Base-by-base conservation (phyloP, 2,329 filamentous ascomycete genomes). In the Xylaria hypoxylon region DNA sequence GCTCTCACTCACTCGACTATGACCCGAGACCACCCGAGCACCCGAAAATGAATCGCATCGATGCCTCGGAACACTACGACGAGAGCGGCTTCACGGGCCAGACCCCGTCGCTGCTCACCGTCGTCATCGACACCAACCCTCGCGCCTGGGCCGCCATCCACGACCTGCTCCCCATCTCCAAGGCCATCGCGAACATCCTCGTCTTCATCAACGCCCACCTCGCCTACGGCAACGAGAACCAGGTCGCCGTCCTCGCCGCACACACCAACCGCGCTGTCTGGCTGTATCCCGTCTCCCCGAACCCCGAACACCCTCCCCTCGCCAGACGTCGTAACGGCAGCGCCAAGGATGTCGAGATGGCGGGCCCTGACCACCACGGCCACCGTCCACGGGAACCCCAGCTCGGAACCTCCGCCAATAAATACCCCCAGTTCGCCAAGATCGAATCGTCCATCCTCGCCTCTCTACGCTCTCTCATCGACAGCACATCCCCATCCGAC, bases 121-220 rank as follows among this genome's bases (percentile, higher is more conserved):
- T 99, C 75, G 86, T 99, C 75, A 87, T 99, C 82, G 96, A 99
- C 82, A 97, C 95, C 28, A 99, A 99, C 78, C 96, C 96, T 2
- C 92, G 94, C 73, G 94, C 96, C 73, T 97, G 96, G 96, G 89
- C 92, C 6, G 85, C 92, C 67, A 87, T 98, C 50, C 85, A 90
- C 67, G 81, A 88, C 63, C 87, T 87, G 35, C 89, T 98, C 7
- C 89, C 95, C 31, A 87, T 99, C 67, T 92, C 92, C 56, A 90
- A 91, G 75, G 93, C 93, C 68, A 85, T 99, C 67, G 93, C 95
- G 68, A 89, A 95, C 80, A 87, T 98, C 70, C 90, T 98, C 75
- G 91, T 99, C 82, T 98, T 97, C 81, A 90, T 97, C 81, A 98
- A 99, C 79, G 93, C 95, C 62, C 96, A 99, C 77, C 87, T 99